A percentile compares a stretch with the other conserved stretches of the same genome.
These are phyloP conservation scores for Tricholoma matsutake DNA, from an alignment of 768 basidiomycete species.

Conservation along the genomic window DNA sequence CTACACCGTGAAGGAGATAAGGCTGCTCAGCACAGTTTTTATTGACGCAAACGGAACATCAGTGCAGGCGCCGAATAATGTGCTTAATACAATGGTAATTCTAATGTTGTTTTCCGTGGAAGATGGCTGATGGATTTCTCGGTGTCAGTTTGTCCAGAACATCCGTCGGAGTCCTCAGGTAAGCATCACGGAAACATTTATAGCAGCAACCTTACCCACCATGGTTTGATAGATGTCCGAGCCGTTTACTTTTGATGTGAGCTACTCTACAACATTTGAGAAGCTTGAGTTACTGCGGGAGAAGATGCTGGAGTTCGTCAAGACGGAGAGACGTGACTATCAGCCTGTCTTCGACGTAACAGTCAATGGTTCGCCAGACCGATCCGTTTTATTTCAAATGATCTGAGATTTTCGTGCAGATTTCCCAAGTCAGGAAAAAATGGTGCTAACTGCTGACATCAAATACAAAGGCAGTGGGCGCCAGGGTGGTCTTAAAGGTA, in stretches of 20 bases:
- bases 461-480: constrained; percentile 90
- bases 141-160: constrained; percentile 61
- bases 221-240: constrained; percentile 58
- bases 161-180: constrained; percentile 70
- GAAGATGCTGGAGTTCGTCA: constrained; percentile 78
- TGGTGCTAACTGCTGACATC: constrained; percentile 76
- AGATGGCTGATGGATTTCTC: not conserved
- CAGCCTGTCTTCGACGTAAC: constrained; percentile 70
- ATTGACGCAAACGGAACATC: constrained; percentile 54
- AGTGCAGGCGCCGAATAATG: constrained; percentile 72
- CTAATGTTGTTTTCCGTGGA: not conserved
- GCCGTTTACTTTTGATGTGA: constrained; percentile 78
- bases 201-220: not conserved
- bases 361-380: constrained; percentile 47
- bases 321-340: constrained; percentile 70
- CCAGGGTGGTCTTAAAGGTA: constrained; percentile 69
- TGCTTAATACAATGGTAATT: constrained; percentile 53
- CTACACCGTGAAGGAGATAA: constrained; percentile 87
- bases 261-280: constrained; percentile 75
- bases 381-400: not conserved
- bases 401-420: constrained; percentile 36
- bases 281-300: constrained; percentile 73
- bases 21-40: constrained; percentile 75
- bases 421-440: constrained; percentile 76
- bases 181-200: constrained; percentile 10